These are phyloP conservation scores for Boletellus ananas DNA, from an alignment of 768 basidiomycete genomes.

Conservation along the genomic window DNA sequence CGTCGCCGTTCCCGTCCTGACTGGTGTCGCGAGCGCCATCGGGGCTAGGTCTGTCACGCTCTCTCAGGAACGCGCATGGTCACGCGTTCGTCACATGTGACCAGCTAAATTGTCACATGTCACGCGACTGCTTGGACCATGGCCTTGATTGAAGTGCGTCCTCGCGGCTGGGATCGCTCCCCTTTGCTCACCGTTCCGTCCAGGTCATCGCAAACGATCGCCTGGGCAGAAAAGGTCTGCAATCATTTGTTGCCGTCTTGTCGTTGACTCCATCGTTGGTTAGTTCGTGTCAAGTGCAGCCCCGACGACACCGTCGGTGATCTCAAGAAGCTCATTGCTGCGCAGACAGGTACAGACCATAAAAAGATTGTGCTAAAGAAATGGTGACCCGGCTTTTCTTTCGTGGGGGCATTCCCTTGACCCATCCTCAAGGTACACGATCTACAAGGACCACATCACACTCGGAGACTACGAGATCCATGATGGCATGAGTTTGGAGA, in stretches of 20 bases:
- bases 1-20: constrained; percentile 21
- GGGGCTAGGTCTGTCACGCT: constrained; percentile 8
- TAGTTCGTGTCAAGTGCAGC: constrained; percentile 94
- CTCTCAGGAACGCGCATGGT: constrained; percentile 9
- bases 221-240: constrained; percentile 84
- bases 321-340: constrained; percentile 94
- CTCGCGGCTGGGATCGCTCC: not conserved
- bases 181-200: constrained; percentile 7
- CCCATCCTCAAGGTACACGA: constrained; percentile 69
- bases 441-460: constrained; percentile 95
- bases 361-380: constrained; percentile 94
- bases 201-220: constrained; percentile 96
- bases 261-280: constrained; percentile 7
- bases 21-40: constrained; percentile 32
- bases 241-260: not conserved
- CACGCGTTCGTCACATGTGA: constrained; percentile 24
- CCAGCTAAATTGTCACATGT: constrained; percentile 8
- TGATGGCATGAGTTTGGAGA: constrained; percentile 90
- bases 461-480: constrained; percentile 90
- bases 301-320: constrained; percentile 96
- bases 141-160: constrained; percentile 53
- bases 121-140: constrained; percentile 28
- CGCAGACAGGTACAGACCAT: constrained; percentile 86
- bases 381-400: constrained; percentile 57
- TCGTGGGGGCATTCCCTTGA: not conserved